Conservation (phyloP, 371 early-diverging fungal genomes). For the Apophysomyces trapeziformis region DNA sequence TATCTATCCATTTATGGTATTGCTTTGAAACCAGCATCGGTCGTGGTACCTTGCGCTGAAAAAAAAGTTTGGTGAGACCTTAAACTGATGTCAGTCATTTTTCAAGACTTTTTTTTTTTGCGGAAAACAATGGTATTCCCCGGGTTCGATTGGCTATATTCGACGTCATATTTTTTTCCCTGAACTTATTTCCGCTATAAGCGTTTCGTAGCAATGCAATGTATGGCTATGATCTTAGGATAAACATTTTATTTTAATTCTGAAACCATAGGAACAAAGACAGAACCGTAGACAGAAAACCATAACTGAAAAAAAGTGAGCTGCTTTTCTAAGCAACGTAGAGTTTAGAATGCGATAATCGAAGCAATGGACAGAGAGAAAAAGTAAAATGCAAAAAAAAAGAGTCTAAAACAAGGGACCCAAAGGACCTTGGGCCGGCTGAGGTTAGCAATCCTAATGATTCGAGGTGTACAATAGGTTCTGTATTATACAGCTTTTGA, state of each 20-base stretch:
- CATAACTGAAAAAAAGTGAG: too few species aligned
- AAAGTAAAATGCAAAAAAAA: background rate
- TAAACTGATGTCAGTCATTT: conserved; percentile 1
- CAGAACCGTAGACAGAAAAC: too few species aligned
- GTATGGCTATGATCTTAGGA: background rate
- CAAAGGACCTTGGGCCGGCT: conserved; percentile 11
- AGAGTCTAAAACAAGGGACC: conserved; percentile 11
- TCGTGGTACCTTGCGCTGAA: conserved; percentile 6
- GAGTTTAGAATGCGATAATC: background rate
- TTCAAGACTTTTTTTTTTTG: background rate
- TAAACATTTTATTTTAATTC: background rate
- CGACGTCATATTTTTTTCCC: conserved; percentile 3
- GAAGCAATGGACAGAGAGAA: background rate
- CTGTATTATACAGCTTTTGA: conserved; percentile 11
- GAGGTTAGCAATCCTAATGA: conserved; percentile 5
- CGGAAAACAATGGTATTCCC: conserved; percentile 3
- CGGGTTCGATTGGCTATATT: background rate
- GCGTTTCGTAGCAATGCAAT: background rate
- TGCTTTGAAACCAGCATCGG: conserved; percentile 5
- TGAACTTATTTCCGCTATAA: background rate
- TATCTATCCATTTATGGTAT: conserved; percentile 5
- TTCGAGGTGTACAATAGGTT: conserved; percentile 9
- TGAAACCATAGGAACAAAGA: background rate
- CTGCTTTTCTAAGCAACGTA: background rate
- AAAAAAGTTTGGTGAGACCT: conserved; percentile 10